phyloP scores from a whole-genome alignment of 2,329 filamentous ascomycete genomes.

The Malbranchea zuffiana region DNA sequence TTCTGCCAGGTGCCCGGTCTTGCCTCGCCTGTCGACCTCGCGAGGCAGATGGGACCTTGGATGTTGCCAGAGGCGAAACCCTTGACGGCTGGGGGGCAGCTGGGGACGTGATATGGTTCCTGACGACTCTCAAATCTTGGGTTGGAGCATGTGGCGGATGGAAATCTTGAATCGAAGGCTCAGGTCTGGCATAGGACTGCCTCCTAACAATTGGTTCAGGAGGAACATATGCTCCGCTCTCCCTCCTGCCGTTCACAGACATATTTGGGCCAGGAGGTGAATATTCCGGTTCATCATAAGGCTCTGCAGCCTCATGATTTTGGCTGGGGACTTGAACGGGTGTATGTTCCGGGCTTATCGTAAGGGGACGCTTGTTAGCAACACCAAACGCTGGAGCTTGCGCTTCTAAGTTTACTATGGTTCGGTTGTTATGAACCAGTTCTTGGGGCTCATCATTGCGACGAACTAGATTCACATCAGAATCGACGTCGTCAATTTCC shows the following conservation, averaged over 20 bases:
- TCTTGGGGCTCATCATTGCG: slow-evolving; percentile 28
- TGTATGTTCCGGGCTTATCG: slow-evolving; percentile 22
- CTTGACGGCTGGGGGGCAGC: slow-evolving; percentile 66
- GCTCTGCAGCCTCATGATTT: slow-evolving; percentile 20
- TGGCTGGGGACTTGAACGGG: slow-evolving; percentile 16
- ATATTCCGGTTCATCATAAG: slow-evolving; percentile 38
- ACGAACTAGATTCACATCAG: slow-evolving; percentile 26
- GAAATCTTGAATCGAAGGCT: slow-evolving; percentile 32
- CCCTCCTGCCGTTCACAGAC: slow-evolving; percentile 23
- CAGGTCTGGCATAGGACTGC: slow-evolving; percentile 32
- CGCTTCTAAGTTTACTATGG: slow-evolving; percentile 30
- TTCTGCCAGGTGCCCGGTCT: slow-evolving; percentile 24
- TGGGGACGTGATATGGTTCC: slow-evolving; percentile 61
- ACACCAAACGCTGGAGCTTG: slow-evolving; percentile 27
- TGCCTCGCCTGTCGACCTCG: slow-evolving; percentile 44
- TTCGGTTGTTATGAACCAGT: slow-evolving; percentile 28
- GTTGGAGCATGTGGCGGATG: slow-evolving; percentile 28
- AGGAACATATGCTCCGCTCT: slow-evolving; percentile 20
- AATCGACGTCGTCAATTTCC: slow-evolving; percentile 24
- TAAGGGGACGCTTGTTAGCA: slow-evolving; percentile 27
- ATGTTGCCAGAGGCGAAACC: slow-evolving; percentile 47
- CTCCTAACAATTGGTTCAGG: slow-evolving; percentile 26
- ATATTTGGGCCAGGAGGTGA: slow-evolving; percentile 36
- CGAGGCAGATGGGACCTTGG: slow-evolving; percentile 43
- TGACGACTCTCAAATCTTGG: slow-evolving; percentile 52